These are phyloP conservation scores for Wickerhamiella brachini DNA, from an alignment of 805 yeast species.

Conservation along the genomic window DNA sequence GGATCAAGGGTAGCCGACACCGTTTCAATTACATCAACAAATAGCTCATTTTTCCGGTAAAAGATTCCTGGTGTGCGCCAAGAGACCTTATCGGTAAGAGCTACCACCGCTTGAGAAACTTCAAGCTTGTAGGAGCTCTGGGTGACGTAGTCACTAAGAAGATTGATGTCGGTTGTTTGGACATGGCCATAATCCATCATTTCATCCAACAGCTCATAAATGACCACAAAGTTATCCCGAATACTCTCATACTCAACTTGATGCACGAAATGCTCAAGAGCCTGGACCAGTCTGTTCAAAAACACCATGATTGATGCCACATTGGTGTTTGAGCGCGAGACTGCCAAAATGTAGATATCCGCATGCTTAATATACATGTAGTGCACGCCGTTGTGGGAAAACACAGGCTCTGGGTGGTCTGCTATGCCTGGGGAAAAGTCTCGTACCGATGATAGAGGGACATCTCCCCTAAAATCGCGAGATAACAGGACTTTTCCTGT, in stretches of 20 bases:
- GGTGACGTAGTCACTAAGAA: constrained; percentile 65
- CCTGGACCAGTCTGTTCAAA: constrained; percentile 33
- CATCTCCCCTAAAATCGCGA: constrained; percentile 59
- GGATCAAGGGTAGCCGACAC: constrained; percentile 20
- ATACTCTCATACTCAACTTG: constrained; percentile 44
- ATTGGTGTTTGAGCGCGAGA: constrained; percentile 27
- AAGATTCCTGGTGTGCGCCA: constrained; percentile 90
- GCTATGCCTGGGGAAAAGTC: constrained; percentile 42
- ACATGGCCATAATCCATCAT: constrained; percentile 82
- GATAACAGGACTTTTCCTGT: constrained; percentile 55
- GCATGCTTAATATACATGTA: constrained; percentile 42
- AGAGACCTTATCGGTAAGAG: constrained; percentile 64
- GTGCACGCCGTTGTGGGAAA: constrained; percentile 35
- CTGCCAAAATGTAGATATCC: constrained; percentile 30
- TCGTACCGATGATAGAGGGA: constrained; percentile 44
- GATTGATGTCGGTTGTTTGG: constrained; percentile 67
- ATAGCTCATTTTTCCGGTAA: constrained; percentile 81
- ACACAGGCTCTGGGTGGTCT: constrained; percentile 33
- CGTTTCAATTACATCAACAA: constrained; percentile 69
- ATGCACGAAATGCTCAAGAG: constrained; percentile 34
- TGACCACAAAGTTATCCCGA: constrained; percentile 56
- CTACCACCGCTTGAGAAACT: constrained; percentile 44
- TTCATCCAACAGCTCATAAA: constrained; percentile 77
- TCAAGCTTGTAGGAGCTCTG: constrained; percentile 34
- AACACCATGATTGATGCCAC: constrained; percentile 46